Evolutionary conservation across 116 monocot species (phyloP).

Genomic region (Trichopus zeylanicus): DNA sequence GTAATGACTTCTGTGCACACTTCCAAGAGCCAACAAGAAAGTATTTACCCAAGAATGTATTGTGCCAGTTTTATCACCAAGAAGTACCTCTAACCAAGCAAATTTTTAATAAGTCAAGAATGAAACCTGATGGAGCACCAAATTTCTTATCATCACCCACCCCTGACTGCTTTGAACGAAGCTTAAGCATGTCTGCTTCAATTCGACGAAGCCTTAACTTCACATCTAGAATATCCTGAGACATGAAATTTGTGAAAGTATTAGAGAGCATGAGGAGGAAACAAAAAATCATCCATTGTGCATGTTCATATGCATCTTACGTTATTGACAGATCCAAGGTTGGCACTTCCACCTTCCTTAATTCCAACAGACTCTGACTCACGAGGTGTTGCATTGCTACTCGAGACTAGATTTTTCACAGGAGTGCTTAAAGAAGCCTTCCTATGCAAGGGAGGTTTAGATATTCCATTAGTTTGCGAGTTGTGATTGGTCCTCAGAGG

Average conservation of each 20-base stretch:
- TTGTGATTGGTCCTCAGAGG: slow-evolving; percentile 1
- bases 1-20: too few species aligned
- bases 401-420: slow-evolving; percentile 3
- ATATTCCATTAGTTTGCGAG: not conserved
- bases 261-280: not conserved
- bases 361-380: slow-evolving; percentile 13
- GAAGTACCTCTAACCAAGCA: not conserved
- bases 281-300: too few species aligned
- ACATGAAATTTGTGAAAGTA: slow-evolving; percentile 1
- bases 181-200: slow-evolving; percentile 58
- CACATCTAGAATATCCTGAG: slow-evolving; percentile 59
- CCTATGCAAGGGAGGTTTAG: slow-evolving; percentile 12
- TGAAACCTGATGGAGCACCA: slow-evolving; percentile 24
- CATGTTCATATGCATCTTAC: too few species aligned
- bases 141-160: slow-evolving; percentile 20
- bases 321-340: slow-evolving; percentile 20
- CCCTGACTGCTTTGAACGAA: slow-evolving; percentile 48
- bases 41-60: too few species aligned
- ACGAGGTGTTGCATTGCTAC: slow-evolving; percentile 2
- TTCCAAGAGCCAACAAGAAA: too few species aligned
- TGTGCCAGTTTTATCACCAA: too few species aligned
- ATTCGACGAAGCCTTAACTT: slow-evolving; percentile 51
- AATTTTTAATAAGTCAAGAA: slow-evolving; percentile 1
- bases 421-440: slow-evolving; percentile 6
- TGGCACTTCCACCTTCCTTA: slow-evolving; percentile 14